Percentiles rank a stretch among this genome's conserved stretches.
phyloP scores from a whole-genome alignment of 2,329 filamentous ascomycete genomes.

The Epichloe coenophiala region DNA sequence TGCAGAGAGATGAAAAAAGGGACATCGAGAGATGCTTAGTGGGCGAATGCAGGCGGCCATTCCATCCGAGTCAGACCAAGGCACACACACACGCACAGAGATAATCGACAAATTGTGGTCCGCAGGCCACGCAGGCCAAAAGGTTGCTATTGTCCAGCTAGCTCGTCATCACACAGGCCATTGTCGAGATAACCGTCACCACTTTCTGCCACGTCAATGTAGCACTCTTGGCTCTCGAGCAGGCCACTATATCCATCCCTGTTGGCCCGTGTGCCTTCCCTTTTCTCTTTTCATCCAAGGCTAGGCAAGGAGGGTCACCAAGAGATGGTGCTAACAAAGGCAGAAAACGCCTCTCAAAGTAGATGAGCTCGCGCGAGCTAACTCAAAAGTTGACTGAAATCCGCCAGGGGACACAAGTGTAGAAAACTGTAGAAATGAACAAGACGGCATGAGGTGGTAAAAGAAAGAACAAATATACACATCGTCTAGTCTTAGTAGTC shows the following conservation, averaged over 20 bases:
- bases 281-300: not conserved
- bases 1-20: not conserved
- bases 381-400: not conserved
- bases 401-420: not conserved
- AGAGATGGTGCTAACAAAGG: not conserved
- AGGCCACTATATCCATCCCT: not conserved
- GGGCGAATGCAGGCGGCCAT: too few relatives aligned
- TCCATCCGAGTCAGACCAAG: too few relatives aligned
- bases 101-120: not conserved
- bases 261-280: not conserved
- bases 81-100: too few relatives aligned
- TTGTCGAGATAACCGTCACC: not conserved
- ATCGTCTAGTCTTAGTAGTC: not conserved
- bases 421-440: not conserved
- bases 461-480: not conserved
- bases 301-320: not conserved
- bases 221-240: not conserved
- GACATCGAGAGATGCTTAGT: not conserved
- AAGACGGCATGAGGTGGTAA: not conserved
- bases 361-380: not conserved
- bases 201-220: not conserved
- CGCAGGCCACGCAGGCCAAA: not conserved
- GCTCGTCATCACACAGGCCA: not conserved
- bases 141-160: not conserved
- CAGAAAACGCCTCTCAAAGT: not conserved